Percentiles rank a stretch among this genome's conserved stretches.
phyloP scores from a whole-genome alignment of 768 basidiomycete species.

The Boletellus ananiceps region DNA sequence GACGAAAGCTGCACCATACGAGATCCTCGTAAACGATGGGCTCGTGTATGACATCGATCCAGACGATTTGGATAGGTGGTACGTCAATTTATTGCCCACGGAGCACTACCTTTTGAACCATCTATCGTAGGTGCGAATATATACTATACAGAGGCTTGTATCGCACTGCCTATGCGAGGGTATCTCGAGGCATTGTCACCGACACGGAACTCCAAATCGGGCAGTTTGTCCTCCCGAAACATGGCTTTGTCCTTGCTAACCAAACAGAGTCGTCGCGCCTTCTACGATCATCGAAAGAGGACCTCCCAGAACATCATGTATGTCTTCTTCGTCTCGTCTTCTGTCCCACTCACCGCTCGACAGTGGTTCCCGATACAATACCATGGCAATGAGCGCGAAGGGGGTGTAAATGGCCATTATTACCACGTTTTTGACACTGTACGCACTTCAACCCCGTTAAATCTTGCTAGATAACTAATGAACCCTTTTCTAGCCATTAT shows the following conservation, averaged over 20 bases:
- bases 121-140: constrained; percentile 73
- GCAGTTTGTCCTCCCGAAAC: constrained; percentile 71
- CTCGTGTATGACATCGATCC: constrained; percentile 74
- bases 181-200: constrained; percentile 80
- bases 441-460: constrained; percentile 20
- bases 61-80: constrained; percentile 71
- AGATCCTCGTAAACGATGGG: constrained; percentile 73
- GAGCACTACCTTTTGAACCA: not conserved
- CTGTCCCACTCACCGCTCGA: constrained; percentile 1
- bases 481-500: constrained; percentile 39
- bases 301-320: constrained; percentile 61
- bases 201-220: constrained; percentile 90
- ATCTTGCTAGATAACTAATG: not conserved
- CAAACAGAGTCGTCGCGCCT: constrained; percentile 62
- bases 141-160: constrained; percentile 80
- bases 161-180: constrained; percentile 74
- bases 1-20: constrained; percentile 63
- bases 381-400: constrained; percentile 47
- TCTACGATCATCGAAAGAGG: constrained; percentile 60
- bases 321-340: constrained; percentile 20
- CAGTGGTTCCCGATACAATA: constrained; percentile 80
- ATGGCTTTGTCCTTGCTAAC: constrained; percentile 50
- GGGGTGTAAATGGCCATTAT: constrained; percentile 65
- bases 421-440: constrained; percentile 78
- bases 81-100: constrained; percentile 8